Conservation (phyloP, 495 filamentous ascomycete genomes). For the Penicillium coprophilum region DNA sequence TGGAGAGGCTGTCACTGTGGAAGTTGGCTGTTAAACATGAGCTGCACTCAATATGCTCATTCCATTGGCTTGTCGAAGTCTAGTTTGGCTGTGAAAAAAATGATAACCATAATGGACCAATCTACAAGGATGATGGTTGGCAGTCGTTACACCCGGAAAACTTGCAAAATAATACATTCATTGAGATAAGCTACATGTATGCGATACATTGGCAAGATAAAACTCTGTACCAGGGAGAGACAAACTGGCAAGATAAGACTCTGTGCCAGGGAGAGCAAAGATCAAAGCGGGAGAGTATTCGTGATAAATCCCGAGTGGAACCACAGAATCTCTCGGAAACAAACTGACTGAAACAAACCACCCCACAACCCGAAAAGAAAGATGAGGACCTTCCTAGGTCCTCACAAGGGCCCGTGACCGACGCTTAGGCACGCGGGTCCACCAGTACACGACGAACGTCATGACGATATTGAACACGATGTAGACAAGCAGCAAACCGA, state of each 20-base stretch:
- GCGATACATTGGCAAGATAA: not conserved
- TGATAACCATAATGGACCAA: too few relatives aligned
- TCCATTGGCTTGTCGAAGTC: too few relatives aligned
- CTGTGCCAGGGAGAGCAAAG: not conserved
- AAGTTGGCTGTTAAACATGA: too few relatives aligned
- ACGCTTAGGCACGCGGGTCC: constrained; percentile 74
- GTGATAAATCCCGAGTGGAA: not conserved
- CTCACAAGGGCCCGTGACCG: constrained; percentile 46
- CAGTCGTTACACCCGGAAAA: too few relatives aligned
- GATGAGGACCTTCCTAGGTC: constrained; percentile 6
- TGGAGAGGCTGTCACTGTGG: too few relatives aligned
- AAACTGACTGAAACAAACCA: not conserved
- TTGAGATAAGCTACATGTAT: not conserved
- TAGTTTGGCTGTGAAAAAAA: too few relatives aligned
- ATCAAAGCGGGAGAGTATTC: not conserved
- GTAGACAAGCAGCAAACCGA: constrained; percentile 69
- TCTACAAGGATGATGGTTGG: too few relatives aligned
- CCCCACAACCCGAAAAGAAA: not conserved
- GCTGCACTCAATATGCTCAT: too few relatives aligned
- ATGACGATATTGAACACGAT: constrained; percentile 75
- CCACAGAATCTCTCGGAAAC: not conserved
- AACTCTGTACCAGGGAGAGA: not conserved
- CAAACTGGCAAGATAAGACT: not conserved
- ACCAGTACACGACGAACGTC: constrained; percentile 76
- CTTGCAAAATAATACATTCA: not conserved